phyloP scores from a whole-genome alignment of 768 basidiomycete species.

The Stropharia rugosoannulata region DNA sequence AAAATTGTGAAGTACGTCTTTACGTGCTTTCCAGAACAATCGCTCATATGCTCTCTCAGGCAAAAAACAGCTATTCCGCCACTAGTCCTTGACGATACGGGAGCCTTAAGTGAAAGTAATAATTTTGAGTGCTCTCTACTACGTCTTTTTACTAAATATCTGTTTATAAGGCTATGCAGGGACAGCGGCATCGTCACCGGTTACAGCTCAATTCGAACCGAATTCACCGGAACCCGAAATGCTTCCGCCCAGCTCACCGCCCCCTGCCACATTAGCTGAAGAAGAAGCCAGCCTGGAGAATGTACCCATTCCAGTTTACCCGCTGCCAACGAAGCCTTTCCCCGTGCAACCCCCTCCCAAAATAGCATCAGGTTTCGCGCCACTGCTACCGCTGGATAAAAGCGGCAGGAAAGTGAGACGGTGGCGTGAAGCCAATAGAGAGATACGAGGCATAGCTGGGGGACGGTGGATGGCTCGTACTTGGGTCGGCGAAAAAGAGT shows the following conservation, averaged over 20 bases:
- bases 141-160: conserved; percentile 1
- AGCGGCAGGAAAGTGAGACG: conserved; percentile 59
- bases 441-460: conserved; percentile 80
- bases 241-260: conserved; percentile 30
- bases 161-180: conserved; percentile 51
- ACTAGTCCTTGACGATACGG: conserved; percentile 48
- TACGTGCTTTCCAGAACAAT: conserved; percentile 1
- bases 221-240: conserved; percentile 53
- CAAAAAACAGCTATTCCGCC: conserved; percentile 33
- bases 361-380: conserved; percentile 72
- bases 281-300: conserved; percentile 50
- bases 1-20: conserved; percentile 33
- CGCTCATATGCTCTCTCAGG: conserved; percentile 16
- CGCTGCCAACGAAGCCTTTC: conserved; percentile 81
- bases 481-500: conserved; percentile 88
- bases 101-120: conserved; percentile 38
- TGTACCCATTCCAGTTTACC: conserved; percentile 68
- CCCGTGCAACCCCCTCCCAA: conserved; percentile 78
- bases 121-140: not conserved
- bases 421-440: conserved; percentile 74
- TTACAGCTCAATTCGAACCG: conserved; percentile 45
- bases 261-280: conserved; percentile 22
- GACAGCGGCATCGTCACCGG: conserved; percentile 74
- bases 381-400: conserved; percentile 65
- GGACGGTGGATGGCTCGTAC: conserved; percentile 77